Conservation (phyloP, 2,329 filamentous ascomycete genomes). For the Cladophialophora immunda region DNA sequence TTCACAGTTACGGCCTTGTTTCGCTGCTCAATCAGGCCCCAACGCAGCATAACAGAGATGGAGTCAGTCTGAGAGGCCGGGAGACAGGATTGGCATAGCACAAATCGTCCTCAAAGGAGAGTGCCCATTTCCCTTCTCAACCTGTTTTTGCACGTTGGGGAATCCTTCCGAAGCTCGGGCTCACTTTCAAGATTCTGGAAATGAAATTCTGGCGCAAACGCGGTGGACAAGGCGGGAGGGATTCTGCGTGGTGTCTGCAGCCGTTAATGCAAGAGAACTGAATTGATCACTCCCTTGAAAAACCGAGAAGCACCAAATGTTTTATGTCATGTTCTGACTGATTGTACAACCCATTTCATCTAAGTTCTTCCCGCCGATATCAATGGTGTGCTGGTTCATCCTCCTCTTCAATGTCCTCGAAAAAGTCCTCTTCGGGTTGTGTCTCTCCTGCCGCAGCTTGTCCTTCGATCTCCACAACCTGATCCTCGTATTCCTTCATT, state of each 20-base stretch:
- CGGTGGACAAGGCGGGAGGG: neutral
- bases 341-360: conserved; percentile 28
- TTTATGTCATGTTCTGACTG: conserved; percentile 28
- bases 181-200: neutral
- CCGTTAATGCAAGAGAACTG: neutral
- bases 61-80: neutral
- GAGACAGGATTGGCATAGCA: neutral
- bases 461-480: conserved; percentile 94
- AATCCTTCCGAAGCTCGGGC: neutral
- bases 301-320: conserved; percentile 3
- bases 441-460: conserved; percentile 71
- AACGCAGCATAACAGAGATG: neutral
- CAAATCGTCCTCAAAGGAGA: neutral
- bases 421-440: conserved; percentile 74
- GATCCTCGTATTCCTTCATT: conserved; percentile 92
- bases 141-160: neutral
- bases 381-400: conserved; percentile 54
- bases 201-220: neutral
- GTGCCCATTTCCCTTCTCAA: neutral
- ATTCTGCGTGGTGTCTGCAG: neutral
- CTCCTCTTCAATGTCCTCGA: conserved; percentile 74
- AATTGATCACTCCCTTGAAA: conserved; percentile 9
- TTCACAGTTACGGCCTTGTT: neutral
- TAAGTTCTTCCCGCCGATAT: conserved; percentile 3
- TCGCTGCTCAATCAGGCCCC: neutral